phyloP scores from a whole-genome alignment of 2,329 filamentous ascomycete species.

The Magnaporthiopsis incrustans region DNA sequence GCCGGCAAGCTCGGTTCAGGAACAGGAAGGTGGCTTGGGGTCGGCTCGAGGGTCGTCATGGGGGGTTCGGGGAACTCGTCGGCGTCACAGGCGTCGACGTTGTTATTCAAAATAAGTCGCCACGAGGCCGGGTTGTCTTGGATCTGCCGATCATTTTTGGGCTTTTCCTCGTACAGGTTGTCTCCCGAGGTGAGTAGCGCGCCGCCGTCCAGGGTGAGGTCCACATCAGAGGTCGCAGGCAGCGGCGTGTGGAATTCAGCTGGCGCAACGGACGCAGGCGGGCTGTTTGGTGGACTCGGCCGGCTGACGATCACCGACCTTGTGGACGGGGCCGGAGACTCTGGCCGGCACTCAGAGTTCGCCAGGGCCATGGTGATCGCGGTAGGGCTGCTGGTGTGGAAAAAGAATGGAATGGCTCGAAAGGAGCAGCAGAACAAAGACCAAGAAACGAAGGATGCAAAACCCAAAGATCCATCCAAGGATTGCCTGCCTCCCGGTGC shows the following conservation, averaged over 20 bases:
- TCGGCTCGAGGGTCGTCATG: background rate
- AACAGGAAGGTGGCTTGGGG: background rate
- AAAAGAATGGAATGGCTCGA: background rate
- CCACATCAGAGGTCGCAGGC: background rate
- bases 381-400: background rate
- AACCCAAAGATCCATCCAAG: background rate
- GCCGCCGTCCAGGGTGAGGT: background rate
- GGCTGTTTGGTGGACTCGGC: background rate
- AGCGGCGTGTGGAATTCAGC: background rate
- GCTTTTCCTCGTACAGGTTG: background rate
- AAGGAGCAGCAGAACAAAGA: background rate
- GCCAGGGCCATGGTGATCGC: background rate
- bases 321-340: background rate
- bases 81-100: background rate
- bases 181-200: background rate
- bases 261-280: background rate
- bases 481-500: background rate
- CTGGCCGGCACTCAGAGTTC: background rate
- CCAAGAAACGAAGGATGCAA: background rate
- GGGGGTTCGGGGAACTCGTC: background rate
- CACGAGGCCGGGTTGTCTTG: background rate
- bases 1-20: background rate
- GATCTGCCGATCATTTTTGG: slow-evolving; percentile 1
- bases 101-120: background rate
- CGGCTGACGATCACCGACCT: background rate